These are phyloP conservation scores for Dalbergia cochinchinensis DNA, from an alignment of 306 rosid genomes.

Conservation along the genomic window DNA sequence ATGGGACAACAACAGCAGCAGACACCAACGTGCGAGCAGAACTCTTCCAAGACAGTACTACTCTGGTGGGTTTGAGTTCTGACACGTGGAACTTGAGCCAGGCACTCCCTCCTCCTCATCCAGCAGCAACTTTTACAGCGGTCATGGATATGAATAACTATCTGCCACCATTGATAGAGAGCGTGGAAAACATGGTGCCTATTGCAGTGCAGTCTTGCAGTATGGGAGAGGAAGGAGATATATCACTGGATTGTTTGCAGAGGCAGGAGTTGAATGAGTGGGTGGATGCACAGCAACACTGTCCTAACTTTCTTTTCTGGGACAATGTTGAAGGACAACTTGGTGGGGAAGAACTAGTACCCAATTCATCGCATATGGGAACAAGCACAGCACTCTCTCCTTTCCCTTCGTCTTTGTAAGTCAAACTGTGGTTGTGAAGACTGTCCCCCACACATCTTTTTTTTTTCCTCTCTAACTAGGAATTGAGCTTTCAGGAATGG, in stretches of 20 bases:
- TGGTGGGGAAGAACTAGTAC: constrained; percentile 59
- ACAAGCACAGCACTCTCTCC: constrained; percentile 57
- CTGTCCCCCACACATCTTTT: background rate
- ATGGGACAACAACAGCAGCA: background rate
- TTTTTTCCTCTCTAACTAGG: background rate
- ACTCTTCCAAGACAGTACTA: constrained; percentile 54
- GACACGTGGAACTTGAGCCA: constrained; percentile 80
- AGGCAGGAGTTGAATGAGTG: constrained; percentile 77
- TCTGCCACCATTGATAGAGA: constrained; percentile 87
- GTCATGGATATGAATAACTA: constrained; percentile 52
- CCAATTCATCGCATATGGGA: constrained; percentile 63
- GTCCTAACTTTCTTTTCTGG: constrained; percentile 87
- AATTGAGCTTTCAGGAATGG: too few relatives aligned
- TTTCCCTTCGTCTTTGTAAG: constrained; percentile 76
- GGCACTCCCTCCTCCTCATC: constrained; percentile 43
- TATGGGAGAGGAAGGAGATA: constrained; percentile 66
- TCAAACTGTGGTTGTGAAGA: too few relatives aligned
- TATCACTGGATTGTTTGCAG: constrained; percentile 70
- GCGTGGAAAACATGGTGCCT: constrained; percentile 63
- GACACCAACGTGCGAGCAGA: constrained; percentile 48
- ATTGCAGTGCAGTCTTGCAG: constrained; percentile 61
- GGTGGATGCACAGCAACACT: constrained; percentile 77
- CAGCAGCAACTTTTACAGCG: constrained; percentile 32
- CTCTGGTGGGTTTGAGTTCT: constrained; percentile 47
- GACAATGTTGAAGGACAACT: constrained; percentile 62